Evolutionary conservation across 495 filamentous ascomycete species (phyloP).

Genomic region (Pseudoneurospora amorphoporcata): DNA sequence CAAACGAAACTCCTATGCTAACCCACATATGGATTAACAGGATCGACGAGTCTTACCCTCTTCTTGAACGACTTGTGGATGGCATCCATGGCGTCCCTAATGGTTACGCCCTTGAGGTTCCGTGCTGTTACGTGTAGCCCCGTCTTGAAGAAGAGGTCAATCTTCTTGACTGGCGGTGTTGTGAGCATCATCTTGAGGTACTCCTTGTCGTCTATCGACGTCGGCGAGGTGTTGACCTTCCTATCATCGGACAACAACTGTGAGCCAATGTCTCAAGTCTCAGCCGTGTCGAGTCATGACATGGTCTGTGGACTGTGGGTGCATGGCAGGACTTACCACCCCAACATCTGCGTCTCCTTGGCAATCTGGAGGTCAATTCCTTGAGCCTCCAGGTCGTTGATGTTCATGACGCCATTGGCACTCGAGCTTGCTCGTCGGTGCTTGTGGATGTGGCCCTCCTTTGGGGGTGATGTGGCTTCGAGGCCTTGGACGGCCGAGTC

Average conservation of each 20-base stretch:
- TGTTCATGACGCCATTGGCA: conserved; percentile 59
- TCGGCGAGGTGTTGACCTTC: conserved; percentile 82
- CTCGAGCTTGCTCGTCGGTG: conserved; percentile 60
- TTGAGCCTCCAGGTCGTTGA: conserved; percentile 73
- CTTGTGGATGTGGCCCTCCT: conserved; percentile 38
- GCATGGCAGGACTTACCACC: conserved; percentile 56
- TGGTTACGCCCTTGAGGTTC: conserved; percentile 84
- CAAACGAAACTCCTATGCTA: not conserved
- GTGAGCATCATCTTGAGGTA: conserved; percentile 69
- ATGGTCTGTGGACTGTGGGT: not conserved
- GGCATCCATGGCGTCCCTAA: conserved; percentile 88
- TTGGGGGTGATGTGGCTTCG: conserved; percentile 49
- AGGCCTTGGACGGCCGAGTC: conserved; percentile 78
- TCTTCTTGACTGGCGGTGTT: conserved; percentile 78
- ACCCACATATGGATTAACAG: too few species aligned
- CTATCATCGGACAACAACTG: conserved; percentile 32
- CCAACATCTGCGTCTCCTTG: conserved; percentile 78
- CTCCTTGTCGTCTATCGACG: conserved; percentile 65
- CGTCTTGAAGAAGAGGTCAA: conserved; percentile 79
- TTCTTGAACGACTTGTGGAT: conserved; percentile 94
- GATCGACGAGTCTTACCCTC: conserved; percentile 47
- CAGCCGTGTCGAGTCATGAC: not conserved
- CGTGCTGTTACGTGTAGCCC: conserved; percentile 82
- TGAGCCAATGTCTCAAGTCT: not conserved
- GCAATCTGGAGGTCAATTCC: conserved; percentile 67